These are phyloP conservation scores for Mycena filopes DNA, from an alignment of 768 basidiomycete species.

Conservation along the genomic window DNA sequence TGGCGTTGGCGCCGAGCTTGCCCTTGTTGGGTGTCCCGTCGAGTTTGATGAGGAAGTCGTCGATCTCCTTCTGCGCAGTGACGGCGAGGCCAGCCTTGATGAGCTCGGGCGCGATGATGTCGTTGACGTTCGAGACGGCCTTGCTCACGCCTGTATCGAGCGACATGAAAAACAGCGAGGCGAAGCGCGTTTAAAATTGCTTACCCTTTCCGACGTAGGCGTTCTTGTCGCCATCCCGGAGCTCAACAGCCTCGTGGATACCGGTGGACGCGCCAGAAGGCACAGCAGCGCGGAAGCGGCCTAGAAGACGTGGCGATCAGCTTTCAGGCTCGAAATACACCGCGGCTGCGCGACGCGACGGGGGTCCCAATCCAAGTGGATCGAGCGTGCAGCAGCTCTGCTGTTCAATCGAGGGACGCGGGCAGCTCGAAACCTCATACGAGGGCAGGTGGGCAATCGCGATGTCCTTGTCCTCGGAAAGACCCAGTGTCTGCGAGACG, in stretches of 20 bases:
- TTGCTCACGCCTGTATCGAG: constrained; percentile 84
- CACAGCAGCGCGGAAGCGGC: constrained; percentile 92
- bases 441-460: neutral
- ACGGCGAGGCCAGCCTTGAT: constrained; percentile 87
- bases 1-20: constrained; percentile 98
- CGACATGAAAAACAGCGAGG: constrained; percentile 19
- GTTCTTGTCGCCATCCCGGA: constrained; percentile 94
- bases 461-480: neutral
- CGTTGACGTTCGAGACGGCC: constrained; percentile 95
- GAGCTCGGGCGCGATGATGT: constrained; percentile 87
- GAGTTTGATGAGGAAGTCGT: constrained; percentile 97
- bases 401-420: neutral
- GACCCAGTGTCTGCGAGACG: constrained; percentile 16
- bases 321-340: constrained; percentile 13
- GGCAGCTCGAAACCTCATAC: neutral
- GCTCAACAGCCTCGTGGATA: constrained; percentile 97
- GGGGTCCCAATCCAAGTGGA: neutral
- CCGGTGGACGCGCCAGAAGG: constrained; percentile 99
- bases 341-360: constrained; percentile 13
- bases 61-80: constrained; percentile 93
- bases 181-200: constrained; percentile 36
- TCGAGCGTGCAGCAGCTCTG: neutral
- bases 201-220: constrained; percentile 96
- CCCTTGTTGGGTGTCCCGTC: constrained; percentile 99
- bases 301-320: constrained; percentile 51